Conservation (phyloP, 768 basidiomycete genomes). For the Piloderma croceum region DNA sequence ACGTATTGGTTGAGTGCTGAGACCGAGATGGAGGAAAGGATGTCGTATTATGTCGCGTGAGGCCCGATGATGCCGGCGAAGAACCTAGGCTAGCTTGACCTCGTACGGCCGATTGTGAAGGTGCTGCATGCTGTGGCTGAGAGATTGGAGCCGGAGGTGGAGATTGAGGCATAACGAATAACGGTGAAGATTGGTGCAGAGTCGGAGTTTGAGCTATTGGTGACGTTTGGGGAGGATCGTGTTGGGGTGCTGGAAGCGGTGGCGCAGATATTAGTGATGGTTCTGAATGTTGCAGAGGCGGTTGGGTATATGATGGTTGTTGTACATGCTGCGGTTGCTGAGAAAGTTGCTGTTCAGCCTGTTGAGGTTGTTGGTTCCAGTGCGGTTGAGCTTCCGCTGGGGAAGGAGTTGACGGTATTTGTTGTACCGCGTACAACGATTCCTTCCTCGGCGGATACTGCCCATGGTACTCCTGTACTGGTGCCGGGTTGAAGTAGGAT, state of each 20-base stretch:
- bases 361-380: constrained; percentile 12
- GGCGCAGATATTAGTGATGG: constrained; percentile 18
- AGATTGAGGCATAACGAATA: background rate
- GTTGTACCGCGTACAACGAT: too few relatives aligned
- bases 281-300: constrained; percentile 22
- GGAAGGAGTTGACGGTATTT: constrained; percentile 18
- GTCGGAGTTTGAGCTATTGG: background rate
- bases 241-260: constrained; percentile 20
- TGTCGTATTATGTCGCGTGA: constrained; percentile 13
- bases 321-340: constrained; percentile 15
- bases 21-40: constrained; percentile 25
- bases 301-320: constrained; percentile 10
- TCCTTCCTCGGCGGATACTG: too few relatives aligned
- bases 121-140: constrained; percentile 20
- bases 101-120: constrained; percentile 16
- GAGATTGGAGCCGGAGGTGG: too few relatives aligned
- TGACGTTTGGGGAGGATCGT: constrained; percentile 3
- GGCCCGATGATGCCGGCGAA: constrained; percentile 13
- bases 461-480: constrained; percentile 3
- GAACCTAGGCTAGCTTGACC: constrained; percentile 17
- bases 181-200: background rate
- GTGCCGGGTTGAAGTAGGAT: too few relatives aligned
- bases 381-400: constrained; percentile 20
- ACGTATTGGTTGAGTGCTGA: constrained; percentile 24
- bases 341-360: constrained; percentile 17